A percentile compares a stretch with the other conserved stretches of the same genome.
Conservation (phyloP, 2,329 filamentous ascomycete genomes). For the Trichoderma lentiforme region DNA sequence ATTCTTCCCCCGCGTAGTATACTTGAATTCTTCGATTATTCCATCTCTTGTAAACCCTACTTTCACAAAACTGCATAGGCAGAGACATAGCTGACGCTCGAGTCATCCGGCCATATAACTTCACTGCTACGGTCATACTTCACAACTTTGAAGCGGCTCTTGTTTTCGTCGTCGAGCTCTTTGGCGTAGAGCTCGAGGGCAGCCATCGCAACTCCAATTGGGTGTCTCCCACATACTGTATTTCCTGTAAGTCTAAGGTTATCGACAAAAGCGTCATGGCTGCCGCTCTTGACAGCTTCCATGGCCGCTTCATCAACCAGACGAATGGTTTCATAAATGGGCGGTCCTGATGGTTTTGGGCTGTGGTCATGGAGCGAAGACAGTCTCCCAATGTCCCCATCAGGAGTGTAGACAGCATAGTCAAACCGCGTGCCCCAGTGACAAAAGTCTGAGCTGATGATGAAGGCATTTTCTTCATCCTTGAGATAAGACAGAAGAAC, state of each 20-base stretch:
- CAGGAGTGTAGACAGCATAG: constrained; percentile 72
- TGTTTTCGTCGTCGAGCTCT: constrained; percentile 38
- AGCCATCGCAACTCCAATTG: constrained; percentile 90
- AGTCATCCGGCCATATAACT: constrained; percentile 64
- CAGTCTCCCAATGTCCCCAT: constrained; percentile 38
- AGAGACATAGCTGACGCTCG: constrained; percentile 92
- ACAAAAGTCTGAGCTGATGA: constrained; percentile 94
- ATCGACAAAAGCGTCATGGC: constrained; percentile 65
- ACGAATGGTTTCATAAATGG: constrained; percentile 83
- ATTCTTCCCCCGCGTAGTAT: neutral
- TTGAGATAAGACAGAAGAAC: constrained; percentile 75
- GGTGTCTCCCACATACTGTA: constrained; percentile 91
- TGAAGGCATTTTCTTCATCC: constrained; percentile 73
- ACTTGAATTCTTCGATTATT: neutral
- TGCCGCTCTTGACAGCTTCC: constrained; percentile 75
- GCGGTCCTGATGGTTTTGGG: constrained; percentile 36
- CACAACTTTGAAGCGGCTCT: constrained; percentile 69
- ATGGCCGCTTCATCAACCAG: constrained; percentile 78
- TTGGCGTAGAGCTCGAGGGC: constrained; percentile 65
- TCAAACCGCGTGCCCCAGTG: constrained; percentile 84
- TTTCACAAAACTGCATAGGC: constrained; percentile 73
- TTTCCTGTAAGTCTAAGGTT: constrained; percentile 73
- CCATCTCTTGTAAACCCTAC: neutral
- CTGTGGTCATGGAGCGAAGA: constrained; percentile 36
- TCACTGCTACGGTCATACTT: constrained; percentile 84